These are phyloP conservation scores for Fusarium austroafricanum DNA, from an alignment of 2,329 filamentous ascomycete species.

Conservation along the genomic window DNA sequence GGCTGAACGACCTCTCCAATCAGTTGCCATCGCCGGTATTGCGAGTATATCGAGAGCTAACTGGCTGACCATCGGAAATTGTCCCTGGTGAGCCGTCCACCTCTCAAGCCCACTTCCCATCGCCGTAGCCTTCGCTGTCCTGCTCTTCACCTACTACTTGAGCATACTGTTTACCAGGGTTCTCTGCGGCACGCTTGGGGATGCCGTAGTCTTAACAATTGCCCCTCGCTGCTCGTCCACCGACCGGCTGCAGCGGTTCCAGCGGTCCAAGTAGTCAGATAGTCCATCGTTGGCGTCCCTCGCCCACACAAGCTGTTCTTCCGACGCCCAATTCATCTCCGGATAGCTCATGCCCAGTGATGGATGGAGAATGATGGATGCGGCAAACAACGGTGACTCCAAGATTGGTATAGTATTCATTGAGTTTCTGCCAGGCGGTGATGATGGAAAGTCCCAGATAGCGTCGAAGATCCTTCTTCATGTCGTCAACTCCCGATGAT, in stretches of 20 bases:
- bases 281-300: neutral
- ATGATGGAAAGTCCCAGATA: slow-evolving; percentile 6
- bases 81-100: slow-evolving; percentile 2
- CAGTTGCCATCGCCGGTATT: neutral
- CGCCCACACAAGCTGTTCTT: neutral
- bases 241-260: neutral
- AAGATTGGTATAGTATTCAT: slow-evolving; percentile 6
- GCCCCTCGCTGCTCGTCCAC: neutral
- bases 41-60: slow-evolving; percentile 9
- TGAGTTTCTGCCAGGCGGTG: slow-evolving; percentile 5
- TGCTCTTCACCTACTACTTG: neutral
- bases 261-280: neutral
- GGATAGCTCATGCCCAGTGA: neutral
- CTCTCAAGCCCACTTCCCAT: neutral
- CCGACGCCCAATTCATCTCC: neutral
- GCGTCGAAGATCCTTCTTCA: neutral
- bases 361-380: neutral
- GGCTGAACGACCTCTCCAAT: slow-evolving; percentile 6
- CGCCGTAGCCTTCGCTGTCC: neutral
- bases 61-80: slow-evolving; percentile 1
- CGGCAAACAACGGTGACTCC: neutral
- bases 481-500: neutral
- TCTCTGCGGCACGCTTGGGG: neutral
- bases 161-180: neutral
- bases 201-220: neutral